Evolutionary conservation across 2,329 filamentous ascomycete species (phyloP).

Genomic region (Scleromitrula shiraiana): DNA sequence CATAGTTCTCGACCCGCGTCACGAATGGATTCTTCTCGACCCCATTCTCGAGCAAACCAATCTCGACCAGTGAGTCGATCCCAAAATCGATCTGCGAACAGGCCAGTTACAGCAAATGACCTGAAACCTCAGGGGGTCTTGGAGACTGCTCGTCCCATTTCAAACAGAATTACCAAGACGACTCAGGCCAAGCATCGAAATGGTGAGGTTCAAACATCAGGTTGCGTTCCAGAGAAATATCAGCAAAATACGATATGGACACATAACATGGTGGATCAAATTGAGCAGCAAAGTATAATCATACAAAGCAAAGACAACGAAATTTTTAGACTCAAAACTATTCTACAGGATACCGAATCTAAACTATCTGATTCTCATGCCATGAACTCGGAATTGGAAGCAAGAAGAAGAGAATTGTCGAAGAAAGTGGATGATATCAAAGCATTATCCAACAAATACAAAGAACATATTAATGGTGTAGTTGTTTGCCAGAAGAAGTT

Average conservation of each 20-base stretch:
- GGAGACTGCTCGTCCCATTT: too few species aligned
- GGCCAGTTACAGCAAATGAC: not conserved
- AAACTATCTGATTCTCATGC: slow-evolving; percentile 5
- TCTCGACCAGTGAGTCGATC: not conserved
- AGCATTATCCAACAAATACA: slow-evolving; percentile 23
- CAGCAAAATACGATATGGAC: too few species aligned
- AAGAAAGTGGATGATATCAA: slow-evolving; percentile 21
- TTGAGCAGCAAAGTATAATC: not conserved
- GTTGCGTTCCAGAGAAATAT: too few species aligned
- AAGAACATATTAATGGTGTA: slow-evolving; percentile 29
- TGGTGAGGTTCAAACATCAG: not conserved
- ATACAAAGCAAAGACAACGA: slow-evolving; percentile 8
- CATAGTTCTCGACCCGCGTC: not conserved
- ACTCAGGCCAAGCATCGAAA: not conserved
- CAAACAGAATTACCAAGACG: too few species aligned
- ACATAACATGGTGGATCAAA: not conserved
- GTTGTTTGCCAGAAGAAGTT: slow-evolving; percentile 19
- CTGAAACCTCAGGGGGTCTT: not conserved
- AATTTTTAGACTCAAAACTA: slow-evolving; percentile 6
- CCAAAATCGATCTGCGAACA: not conserved
- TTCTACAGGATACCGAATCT: slow-evolving; percentile 6
- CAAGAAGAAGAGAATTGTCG: slow-evolving; percentile 15
- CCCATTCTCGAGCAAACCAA: not conserved
- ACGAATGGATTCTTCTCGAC: not conserved
- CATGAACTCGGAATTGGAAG: slow-evolving; percentile 10